Percentiles rank a stretch among this genome's conserved stretches.
Evolutionary conservation across 768 basidiomycete species (phyloP).

Genomic region (Tephrocybe sp.): DNA sequence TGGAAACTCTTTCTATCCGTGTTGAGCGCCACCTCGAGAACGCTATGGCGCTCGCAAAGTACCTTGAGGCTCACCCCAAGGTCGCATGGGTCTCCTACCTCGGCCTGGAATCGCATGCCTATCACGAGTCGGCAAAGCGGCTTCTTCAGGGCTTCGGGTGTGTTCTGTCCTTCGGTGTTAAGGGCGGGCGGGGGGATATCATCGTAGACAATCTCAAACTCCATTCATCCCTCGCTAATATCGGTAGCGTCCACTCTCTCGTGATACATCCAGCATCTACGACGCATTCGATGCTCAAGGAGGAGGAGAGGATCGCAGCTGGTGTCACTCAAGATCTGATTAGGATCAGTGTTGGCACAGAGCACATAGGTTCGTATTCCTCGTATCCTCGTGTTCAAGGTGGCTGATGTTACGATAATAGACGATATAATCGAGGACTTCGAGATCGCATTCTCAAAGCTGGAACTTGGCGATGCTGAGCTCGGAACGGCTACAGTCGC

Average conservation of each 20-base stretch:
- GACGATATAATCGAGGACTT: constrained; percentile 12
- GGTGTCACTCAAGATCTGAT: constrained; percentile 61
- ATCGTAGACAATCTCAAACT: constrained; percentile 39
- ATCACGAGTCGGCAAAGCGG: constrained; percentile 45
- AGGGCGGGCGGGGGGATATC: constrained; percentile 31
- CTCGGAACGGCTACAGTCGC: neutral
- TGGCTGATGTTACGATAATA: neutral
- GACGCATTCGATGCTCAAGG: constrained; percentile 55
- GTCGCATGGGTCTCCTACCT: constrained; percentile 66
- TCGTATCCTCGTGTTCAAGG: no score
- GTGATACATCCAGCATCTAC: constrained; percentile 66
- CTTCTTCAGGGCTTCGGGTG: constrained; percentile 52
- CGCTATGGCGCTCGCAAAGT: constrained; percentile 38
- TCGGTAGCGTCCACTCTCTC: constrained; percentile 54
- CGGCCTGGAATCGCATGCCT: constrained; percentile 50
- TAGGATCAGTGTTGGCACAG: constrained; percentile 35
- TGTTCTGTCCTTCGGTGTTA: constrained; percentile 62
- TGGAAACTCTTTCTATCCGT: constrained; percentile 62
- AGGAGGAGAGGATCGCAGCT: constrained; percentile 43
- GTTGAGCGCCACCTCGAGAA: constrained; percentile 58
- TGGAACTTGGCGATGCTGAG: neutral
- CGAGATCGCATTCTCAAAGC: constrained; percentile 4
- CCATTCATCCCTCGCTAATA: constrained; percentile 32
- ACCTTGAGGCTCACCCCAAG: constrained; percentile 51
- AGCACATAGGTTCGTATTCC: constrained; percentile 12